Evolutionary conservation across 768 basidiomycete species (phyloP), one percentile per base, ranked within the genome.

Genomic region (Lyophyllum shimeji): DNA sequence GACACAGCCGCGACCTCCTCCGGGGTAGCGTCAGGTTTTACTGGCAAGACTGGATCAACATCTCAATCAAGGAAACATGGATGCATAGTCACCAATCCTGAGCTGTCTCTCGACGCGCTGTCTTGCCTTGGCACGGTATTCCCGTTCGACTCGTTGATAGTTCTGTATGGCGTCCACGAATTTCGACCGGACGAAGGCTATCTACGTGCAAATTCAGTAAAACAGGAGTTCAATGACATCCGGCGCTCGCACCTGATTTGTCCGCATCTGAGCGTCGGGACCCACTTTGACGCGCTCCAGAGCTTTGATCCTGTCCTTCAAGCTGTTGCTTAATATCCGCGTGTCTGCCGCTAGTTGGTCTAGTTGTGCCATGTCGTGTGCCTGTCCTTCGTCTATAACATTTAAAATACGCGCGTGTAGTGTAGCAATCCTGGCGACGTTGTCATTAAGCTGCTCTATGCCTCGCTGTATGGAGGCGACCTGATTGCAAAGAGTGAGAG

Each of bases 1-100:
- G 89, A 78, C 2, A 89, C 85, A 33, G 85, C 83, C 55, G 81
- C 75, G 33, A 96, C 76, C 66, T 96, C 93, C 56, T 93, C 87
- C 11, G 82, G 81, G 25, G 91, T 85, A 18, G 94, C 94, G 63
- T 93, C 84, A 2, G 92, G 91, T 70, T 95, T 95, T 45, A 93
- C 93, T 91, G 56, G 2, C 47, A 33, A 46, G 52, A 13, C 25
- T 6, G 18, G 33, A 12, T 46, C 46, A 46, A 20, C 50, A 3
- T 42, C 25, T 33, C 23, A 25, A 29, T n/a, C 42, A 42, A 12
- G 25, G 34, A 15, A 40, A 20, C 12, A 7, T 25, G 13, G 24
- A 13, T 9, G 17, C 2, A 18, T 21, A 64, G 73, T 51, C 56
- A 86, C 89, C 89, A 53, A 94, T 93, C 66, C 80, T 85, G 67